Percentiles rank a stretch among this genome's conserved stretches.
phyloP scores from a whole-genome alignment of 345 rosid genomes.

The Nasturtium officinale region DNA sequence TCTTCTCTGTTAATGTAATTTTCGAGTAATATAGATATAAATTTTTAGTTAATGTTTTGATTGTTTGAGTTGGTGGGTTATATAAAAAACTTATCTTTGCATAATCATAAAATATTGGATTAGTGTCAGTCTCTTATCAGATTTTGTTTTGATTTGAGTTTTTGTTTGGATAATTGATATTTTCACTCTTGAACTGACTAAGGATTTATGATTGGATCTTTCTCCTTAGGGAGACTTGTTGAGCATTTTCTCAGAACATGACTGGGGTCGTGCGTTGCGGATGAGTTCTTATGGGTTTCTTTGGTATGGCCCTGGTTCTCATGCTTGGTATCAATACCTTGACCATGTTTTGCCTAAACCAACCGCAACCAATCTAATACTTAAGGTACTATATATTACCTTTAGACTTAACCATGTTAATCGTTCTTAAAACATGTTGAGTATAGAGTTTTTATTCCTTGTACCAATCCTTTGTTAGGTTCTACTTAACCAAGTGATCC shows the following conservation, averaged over 20 bases:
- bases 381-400: conserved; percentile 56
- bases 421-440: neutral
- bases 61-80: neutral
- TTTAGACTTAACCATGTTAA: neutral
- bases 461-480: conserved; percentile 50
- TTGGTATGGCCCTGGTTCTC: conserved; percentile 89
- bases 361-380: conserved; percentile 59
- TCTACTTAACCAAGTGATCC: conserved; percentile 79
- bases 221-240: conserved; percentile 49
- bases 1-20: neutral
- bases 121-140: neutral
- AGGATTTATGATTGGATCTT: neutral
- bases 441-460: neutral
- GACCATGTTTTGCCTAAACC: conserved; percentile 74
- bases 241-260: conserved; percentile 61
- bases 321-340: conserved; percentile 81
- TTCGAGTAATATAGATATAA: conserved; percentile 7
- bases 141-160: neutral
- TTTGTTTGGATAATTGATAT: neutral
- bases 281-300: conserved; percentile 93
- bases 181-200: neutral
- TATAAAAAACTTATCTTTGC: neutral
- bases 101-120: neutral
- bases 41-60: neutral
- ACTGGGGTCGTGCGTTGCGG: conserved; percentile 83